These are phyloP conservation scores for Pistacia atlantica DNA, from an alignment of 345 rosid species.

Conservation along the genomic window DNA sequence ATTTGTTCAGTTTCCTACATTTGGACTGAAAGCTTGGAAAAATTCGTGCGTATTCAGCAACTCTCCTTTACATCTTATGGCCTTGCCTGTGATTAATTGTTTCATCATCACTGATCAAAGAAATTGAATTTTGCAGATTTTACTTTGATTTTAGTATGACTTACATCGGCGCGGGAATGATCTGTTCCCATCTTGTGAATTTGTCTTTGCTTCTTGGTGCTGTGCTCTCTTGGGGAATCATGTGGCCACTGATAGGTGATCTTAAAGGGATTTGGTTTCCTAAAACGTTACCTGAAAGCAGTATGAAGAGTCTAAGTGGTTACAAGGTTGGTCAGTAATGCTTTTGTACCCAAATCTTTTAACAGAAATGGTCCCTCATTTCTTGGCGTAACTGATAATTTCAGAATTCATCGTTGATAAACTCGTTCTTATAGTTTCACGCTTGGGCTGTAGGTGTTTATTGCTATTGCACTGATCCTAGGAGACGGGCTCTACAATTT, in stretches of 20 bases:
- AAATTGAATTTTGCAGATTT: slow-evolving; percentile 57
- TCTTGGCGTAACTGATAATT: neutral
- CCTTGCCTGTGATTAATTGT: slow-evolving; percentile 4
- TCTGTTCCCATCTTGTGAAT: slow-evolving; percentile 92
- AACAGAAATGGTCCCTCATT: neutral
- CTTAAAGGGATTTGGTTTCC: slow-evolving; percentile 84
- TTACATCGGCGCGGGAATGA: slow-evolving; percentile 95
- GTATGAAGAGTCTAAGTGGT: slow-evolving; percentile 88
- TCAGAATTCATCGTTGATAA: neutral
- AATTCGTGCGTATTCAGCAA: slow-evolving; percentile 54
- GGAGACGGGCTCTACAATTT: slow-evolving; percentile 96
- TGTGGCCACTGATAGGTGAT: slow-evolving; percentile 83
- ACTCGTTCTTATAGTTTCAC: neutral
- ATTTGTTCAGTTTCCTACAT: slow-evolving; percentile 76
- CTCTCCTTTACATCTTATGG: slow-evolving; percentile 1
- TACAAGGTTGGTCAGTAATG: slow-evolving; percentile 56
- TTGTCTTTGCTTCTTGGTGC: slow-evolving; percentile 91
- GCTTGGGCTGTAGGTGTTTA: slow-evolving; percentile 58
- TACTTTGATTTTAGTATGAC: slow-evolving; percentile 91
- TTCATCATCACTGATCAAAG: slow-evolving; percentile 13
- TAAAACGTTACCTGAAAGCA: slow-evolving; percentile 49
- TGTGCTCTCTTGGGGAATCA: slow-evolving; percentile 86
- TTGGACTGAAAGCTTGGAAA: slow-evolving; percentile 80
- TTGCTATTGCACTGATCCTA: slow-evolving; percentile 79
- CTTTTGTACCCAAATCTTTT: neutral